Evolutionary conservation across 2,329 filamentous ascomycete genomes (phyloP).

Genomic region (Neoscytalidium dimidiatum): DNA sequence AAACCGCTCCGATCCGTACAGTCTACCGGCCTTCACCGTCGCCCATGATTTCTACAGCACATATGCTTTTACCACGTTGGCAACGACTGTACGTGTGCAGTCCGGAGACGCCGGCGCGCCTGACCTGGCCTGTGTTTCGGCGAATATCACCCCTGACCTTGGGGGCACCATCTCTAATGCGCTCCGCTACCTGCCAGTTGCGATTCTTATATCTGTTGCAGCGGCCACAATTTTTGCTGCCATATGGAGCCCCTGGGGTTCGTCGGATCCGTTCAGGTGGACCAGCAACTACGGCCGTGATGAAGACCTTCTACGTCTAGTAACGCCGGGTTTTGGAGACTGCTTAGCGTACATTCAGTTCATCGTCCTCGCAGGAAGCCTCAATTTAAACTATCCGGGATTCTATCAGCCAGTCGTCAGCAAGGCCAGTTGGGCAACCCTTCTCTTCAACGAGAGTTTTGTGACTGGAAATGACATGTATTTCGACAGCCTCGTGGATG

Average conservation of each 20-base stretch:
- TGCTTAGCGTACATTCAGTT: constrained; percentile 98
- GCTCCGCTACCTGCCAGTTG: constrained; percentile 73
- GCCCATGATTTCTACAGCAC: constrained; percentile 74
- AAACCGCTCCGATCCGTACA: constrained; percentile 53
- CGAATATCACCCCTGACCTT: constrained; percentile 81
- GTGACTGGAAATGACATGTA: constrained; percentile 68
- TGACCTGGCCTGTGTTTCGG: constrained; percentile 75
- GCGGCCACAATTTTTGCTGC: constrained; percentile 81
- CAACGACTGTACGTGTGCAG: constrained; percentile 70
- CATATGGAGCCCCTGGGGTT: constrained; percentile 92
- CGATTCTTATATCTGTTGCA: constrained; percentile 77
- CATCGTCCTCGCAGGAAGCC: constrained; percentile 79
- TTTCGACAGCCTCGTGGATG: constrained; percentile 68
- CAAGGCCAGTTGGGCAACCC: constrained; percentile 80
- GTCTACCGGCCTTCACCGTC: constrained; percentile 72
- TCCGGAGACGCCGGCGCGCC: constrained; percentile 68
- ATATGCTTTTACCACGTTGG: constrained; percentile 84
- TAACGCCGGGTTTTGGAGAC: constrained; percentile 95
- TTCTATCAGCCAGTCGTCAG: constrained; percentile 92
- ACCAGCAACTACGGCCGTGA: constrained; percentile 97
- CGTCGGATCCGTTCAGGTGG: constrained; percentile 88
- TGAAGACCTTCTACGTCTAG: constrained; percentile 83
- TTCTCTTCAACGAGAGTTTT: constrained; percentile 93
- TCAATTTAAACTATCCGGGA: constrained; percentile 87
- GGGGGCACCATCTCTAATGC: constrained; percentile 68